A percentile compares a stretch with the other conserved stretches of the same genome.
Evolutionary conservation across 192 early-diverging fungal genomes (phyloP).

Genomic region (Umbelopsis vinacea): DNA sequence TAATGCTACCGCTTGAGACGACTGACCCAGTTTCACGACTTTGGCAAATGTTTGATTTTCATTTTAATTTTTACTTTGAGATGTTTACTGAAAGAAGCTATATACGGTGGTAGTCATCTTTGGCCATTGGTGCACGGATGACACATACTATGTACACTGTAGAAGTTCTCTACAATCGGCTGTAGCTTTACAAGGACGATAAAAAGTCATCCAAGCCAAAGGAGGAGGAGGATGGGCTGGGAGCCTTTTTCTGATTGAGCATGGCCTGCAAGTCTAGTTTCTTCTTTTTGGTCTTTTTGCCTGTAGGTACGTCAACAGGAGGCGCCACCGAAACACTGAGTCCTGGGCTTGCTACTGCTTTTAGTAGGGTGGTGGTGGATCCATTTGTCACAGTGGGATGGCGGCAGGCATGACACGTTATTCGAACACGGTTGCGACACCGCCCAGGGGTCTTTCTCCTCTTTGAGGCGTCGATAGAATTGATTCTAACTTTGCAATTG

Average conservation of each 20-base stretch:
- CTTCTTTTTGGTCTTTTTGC: slow-evolving; percentile 26
- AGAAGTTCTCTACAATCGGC: too few species aligned
- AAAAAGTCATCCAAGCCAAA: slow-evolving; percentile 16
- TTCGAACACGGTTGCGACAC: slow-evolving; percentile 9
- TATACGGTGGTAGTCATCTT: too few species aligned
- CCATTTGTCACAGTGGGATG: background rate
- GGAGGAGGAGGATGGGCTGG: background rate
- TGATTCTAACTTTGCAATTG: slow-evolving; percentile 41
- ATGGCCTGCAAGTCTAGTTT: slow-evolving; percentile 25
- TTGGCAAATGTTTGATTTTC: too few species aligned
- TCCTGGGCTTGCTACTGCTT: background rate
- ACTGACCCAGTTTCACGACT: too few species aligned
- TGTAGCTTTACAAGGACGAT: slow-evolving; percentile 5
- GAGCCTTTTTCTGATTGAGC: background rate
- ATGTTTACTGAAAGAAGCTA: too few species aligned
- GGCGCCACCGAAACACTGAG: background rate
- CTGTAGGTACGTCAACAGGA: background rate
- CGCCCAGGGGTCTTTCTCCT: background rate
- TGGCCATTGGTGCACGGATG: too few species aligned
- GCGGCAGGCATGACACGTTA: slow-evolving; percentile 8
- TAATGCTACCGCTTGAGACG: too few species aligned
- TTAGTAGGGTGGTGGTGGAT: background rate
- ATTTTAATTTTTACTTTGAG: too few species aligned
- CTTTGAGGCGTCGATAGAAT: background rate
- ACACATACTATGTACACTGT: too few species aligned